These are phyloP conservation scores for Pterocarpus santalinus DNA, from an alignment of 306 rosid genomes.

Conservation along the genomic window DNA sequence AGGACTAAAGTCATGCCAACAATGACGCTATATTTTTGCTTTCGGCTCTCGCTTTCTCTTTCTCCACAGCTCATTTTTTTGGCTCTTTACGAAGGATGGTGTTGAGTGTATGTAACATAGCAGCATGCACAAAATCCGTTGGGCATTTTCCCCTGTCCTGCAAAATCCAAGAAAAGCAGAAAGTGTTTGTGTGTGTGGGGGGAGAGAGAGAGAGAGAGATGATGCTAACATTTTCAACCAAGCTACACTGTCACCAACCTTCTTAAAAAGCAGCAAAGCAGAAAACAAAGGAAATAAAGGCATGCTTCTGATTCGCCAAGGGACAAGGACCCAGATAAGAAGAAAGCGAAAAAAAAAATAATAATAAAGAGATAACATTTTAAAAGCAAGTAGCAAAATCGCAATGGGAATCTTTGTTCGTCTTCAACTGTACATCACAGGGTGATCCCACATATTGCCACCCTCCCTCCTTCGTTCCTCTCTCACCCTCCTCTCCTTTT, in stretches of 20 bases:
- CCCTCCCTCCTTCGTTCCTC: constrained; percentile 30
- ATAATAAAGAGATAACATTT: constrained; percentile 52
- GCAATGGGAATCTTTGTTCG: constrained; percentile 78
- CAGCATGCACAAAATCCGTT: constrained; percentile 44
- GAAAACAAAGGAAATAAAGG: constrained; percentile 47
- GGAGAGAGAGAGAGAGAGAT: constrained; percentile 25
- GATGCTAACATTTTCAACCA: constrained; percentile 51
- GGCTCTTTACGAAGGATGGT: constrained; percentile 17
- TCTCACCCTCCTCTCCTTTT: constrained; percentile 56
- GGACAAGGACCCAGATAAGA: constrained; percentile 59
- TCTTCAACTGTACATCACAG: constrained; percentile 45
- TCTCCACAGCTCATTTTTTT: constrained; percentile 36
- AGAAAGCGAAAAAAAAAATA: constrained; percentile 52
- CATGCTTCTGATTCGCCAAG: constrained; percentile 52
- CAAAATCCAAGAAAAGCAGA: constrained; percentile 62
- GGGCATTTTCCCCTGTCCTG: constrained; percentile 49
- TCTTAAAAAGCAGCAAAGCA: constrained; percentile 65
- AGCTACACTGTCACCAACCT: constrained; percentile 46
- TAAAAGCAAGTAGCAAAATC: constrained; percentile 58
- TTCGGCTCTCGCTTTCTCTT: constrained; percentile 63
- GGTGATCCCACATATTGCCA: constrained; percentile 59
- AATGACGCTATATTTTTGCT: constrained; percentile 56
- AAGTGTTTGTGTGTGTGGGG: constrained; percentile 46
- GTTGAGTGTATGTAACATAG: constrained; percentile 2
- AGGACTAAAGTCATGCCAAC: constrained; percentile 44